These are phyloP conservation scores for Nasturtium officinale DNA, from an alignment of 345 rosid species.

Conservation along the genomic window DNA sequence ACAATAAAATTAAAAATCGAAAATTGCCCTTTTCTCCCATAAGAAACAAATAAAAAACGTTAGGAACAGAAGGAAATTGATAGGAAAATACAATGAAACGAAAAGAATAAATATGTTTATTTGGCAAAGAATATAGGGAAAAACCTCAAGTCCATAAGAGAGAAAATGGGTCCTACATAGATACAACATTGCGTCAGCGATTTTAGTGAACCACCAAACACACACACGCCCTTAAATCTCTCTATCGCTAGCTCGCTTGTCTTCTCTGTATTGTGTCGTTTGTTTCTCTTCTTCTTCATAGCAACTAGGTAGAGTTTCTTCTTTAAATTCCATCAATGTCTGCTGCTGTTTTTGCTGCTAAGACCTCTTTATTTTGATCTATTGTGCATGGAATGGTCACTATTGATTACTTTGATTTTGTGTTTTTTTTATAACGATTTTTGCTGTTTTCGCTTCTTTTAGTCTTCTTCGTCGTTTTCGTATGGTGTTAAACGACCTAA, in stretches of 20 bases:
- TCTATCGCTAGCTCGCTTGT: neutral
- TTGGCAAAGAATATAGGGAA: neutral
- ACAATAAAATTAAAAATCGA: too few species aligned
- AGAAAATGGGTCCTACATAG: neutral
- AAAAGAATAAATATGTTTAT: neutral
- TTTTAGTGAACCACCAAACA: conserved; percentile 22
- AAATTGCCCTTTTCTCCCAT: neutral
- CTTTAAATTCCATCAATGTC: neutral
- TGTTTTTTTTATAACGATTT: neutral
- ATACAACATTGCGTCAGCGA: neutral
- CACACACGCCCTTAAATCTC: neutral
- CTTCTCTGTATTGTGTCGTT: neutral
- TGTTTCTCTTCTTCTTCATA: neutral
- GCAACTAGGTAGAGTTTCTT: neutral
- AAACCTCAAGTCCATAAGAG: neutral
- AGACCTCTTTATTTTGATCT: neutral
- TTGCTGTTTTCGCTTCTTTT: neutral
- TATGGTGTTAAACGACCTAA: neutral
- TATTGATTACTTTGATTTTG: neutral
- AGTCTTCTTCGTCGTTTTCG: neutral
- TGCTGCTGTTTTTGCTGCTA: neutral
- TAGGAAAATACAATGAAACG: neutral
- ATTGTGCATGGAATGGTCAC: conserved; percentile 1
- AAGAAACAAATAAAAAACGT: neutral
- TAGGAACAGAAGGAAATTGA: neutral